Evolutionary conservation across 2,329 filamentous ascomycete species (phyloP).

Genomic region (Fusarium floridanum): DNA sequence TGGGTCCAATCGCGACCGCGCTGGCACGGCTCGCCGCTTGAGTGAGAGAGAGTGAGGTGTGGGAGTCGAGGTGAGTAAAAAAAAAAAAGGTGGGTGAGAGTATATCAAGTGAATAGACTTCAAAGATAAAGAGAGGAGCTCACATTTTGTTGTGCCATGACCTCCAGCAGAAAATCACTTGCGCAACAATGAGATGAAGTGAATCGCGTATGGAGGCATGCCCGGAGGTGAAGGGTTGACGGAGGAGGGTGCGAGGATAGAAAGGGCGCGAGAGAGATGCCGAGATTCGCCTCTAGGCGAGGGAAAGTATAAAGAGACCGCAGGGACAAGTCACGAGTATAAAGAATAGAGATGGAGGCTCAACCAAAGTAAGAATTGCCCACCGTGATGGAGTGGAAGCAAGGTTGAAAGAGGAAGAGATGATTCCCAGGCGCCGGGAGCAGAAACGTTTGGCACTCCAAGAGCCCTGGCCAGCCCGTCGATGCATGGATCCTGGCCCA

Average conservation of each 20-base stretch:
- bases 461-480: slow-evolving; percentile 51
- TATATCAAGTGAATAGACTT: slow-evolving; percentile 33
- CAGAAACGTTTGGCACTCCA: slow-evolving; percentile 56
- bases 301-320: slow-evolving; percentile 2
- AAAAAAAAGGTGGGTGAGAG: slow-evolving; percentile 22
- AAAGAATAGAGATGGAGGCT: slow-evolving; percentile 31
- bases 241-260: slow-evolving; percentile 37
- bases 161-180: slow-evolving; percentile 51
- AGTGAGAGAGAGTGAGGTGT: slow-evolving; percentile 23
- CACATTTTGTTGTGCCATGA: slow-evolving; percentile 58
- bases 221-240: slow-evolving; percentile 45
- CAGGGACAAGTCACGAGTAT: slow-evolving; percentile 5
- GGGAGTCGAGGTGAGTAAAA: slow-evolving; percentile 21
- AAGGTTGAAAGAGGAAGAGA: slow-evolving; percentile 53
- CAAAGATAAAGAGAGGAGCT: slow-evolving; percentile 35
- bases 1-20: slow-evolving; percentile 38
- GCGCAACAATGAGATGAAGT: slow-evolving; percentile 51
- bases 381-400: slow-evolving; percentile 48
- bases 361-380: slow-evolving; percentile 45
- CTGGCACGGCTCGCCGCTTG: slow-evolving; percentile 28
- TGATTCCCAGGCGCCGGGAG: slow-evolving; percentile 53
- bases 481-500: slow-evolving; percentile 41
- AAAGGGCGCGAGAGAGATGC: slow-evolving; percentile 19
- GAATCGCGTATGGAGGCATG: slow-evolving; percentile 50
- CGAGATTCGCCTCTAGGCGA: slow-evolving; percentile 10